Evolutionary conservation across 441 rosid species (phyloP), one percentile per base, ranked within the genome.

Genomic region (Cnidoscolus chayamansa): DNA sequence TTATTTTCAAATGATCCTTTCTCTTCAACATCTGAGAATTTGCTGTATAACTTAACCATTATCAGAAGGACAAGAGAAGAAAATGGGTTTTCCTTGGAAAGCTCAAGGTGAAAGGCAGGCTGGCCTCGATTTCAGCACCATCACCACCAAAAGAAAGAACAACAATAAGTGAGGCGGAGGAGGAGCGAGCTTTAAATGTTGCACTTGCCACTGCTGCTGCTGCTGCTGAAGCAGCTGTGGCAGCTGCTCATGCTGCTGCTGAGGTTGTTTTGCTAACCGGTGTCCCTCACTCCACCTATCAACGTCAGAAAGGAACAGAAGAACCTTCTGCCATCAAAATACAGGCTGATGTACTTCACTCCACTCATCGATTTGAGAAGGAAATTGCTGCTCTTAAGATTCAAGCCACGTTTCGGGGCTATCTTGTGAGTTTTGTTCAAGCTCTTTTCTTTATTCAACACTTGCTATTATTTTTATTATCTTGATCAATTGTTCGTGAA

Each of bases 11-110:
- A 30, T 20, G 10, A 10, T 51, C 47, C 10, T 59, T n/a, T 48
- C 45, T 40, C 43, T 13, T 25, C 0, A 17, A 53, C 37, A 2
- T 16, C n/a, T 40, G 45, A 40, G 45, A 40, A 40, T 40, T 7
- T 40, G 45, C 45, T 40, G 45, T 40, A 40, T 40, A 40, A 40
- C 45, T 40, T 71, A 31, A 31, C 4, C 68, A 61, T 72, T 13
- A 63, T 65, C 79, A 87, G 88, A 85, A 88, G 83, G 91, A 86
- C 55, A 86, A 81, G 77, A 82, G 87, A 80, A 86, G 87, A 75
- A 88, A 73, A 86, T 90, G 96, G 94, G 53, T 89, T 20, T 84
- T 90, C 76, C 86, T 87, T 76, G 91, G 88, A 80, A 89, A 81
- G 78, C 76, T 77, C 45, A 86, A 74, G 77, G 69, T 77, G 70